These are phyloP conservation scores for Fraxinus latifolia DNA, from an alignment of 305 asterid genomes.

Conservation along the genomic window DNA sequence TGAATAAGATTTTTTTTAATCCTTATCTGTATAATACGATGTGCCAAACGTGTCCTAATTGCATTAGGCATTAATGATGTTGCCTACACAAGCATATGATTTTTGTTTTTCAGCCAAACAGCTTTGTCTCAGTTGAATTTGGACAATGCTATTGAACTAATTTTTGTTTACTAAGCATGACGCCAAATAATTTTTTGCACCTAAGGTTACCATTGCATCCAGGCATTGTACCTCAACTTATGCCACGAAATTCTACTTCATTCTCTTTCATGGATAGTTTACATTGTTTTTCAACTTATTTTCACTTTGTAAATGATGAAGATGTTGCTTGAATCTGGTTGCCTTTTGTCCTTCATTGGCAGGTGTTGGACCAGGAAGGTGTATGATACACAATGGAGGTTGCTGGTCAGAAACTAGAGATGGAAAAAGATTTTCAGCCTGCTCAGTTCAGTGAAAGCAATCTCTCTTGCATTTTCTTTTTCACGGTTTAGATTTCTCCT, in stretches of 20 bases:
- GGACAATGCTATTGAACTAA: background rate
- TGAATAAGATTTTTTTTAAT: background rate
- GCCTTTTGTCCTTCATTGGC: constrained; percentile 19
- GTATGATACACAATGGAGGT: constrained; percentile 67
- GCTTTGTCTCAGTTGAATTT: background rate
- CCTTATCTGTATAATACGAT: background rate
- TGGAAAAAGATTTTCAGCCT: constrained; percentile 64
- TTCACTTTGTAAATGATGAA: background rate
- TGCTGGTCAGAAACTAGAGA: constrained; percentile 71
- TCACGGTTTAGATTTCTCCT: background rate
- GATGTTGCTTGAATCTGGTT: background rate
- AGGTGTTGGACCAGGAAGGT: constrained; percentile 94
- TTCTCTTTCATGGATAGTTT: background rate
- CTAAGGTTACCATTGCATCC: background rate
- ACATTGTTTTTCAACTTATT: background rate
- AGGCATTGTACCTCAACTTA: background rate
- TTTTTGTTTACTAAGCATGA: background rate
- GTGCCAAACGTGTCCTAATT: background rate
- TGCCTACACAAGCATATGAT: background rate
- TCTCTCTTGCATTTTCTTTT: background rate
- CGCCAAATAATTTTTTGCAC: background rate
- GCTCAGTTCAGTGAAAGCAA: constrained; percentile 50
- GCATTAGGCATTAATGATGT: background rate
- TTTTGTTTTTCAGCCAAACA: background rate
- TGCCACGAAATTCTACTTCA: background rate